These are phyloP conservation scores for Aspergillus texensis DNA, from an alignment of 2,329 filamentous ascomycete genomes.

Conservation along the genomic window DNA sequence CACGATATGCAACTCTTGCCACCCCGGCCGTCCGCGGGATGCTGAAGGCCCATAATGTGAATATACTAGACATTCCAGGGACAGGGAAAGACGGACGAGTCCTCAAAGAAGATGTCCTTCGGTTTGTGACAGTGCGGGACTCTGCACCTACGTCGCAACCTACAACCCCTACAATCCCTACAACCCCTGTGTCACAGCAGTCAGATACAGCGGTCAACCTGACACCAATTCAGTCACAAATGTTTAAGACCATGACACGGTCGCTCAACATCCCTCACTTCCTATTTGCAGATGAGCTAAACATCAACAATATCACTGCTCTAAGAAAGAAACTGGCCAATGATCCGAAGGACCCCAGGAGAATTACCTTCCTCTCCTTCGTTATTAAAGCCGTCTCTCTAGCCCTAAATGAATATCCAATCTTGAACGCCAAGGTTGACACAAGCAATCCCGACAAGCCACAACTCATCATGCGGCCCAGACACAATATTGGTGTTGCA, in stretches of 20 bases:
- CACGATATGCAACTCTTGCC: slow-evolving; percentile 74
- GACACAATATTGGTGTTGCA: slow-evolving; percentile 94
- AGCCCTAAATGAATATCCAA: slow-evolving; percentile 76
- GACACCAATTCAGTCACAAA: slow-evolving; percentile 79
- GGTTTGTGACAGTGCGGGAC: slow-evolving; percentile 62
- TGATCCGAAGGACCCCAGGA: slow-evolving; percentile 53
- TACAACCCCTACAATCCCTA: slow-evolving; percentile 28
- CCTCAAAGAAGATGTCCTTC: slow-evolving; percentile 86
- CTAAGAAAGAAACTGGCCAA: slow-evolving; percentile 77
- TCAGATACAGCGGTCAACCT: slow-evolving; percentile 70
- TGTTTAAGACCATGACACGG: slow-evolving; percentile 97
- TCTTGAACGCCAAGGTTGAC: slow-evolving; percentile 86
- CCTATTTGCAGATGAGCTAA: slow-evolving; percentile 87
- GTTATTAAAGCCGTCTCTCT: slow-evolving; percentile 94
- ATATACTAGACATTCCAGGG: slow-evolving; percentile 77
- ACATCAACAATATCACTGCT: slow-evolving; percentile 73
- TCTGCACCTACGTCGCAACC: slow-evolving; percentile 30
- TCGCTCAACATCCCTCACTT: slow-evolving; percentile 93
- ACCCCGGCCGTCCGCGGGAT: slow-evolving; percentile 92
- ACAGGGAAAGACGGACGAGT: slow-evolving; percentile 91
- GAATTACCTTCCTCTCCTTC: slow-evolving; percentile 90
- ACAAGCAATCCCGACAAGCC: slow-evolving; percentile 65
- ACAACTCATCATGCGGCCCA: slow-evolving; percentile 72
- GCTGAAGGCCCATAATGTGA: slow-evolving; percentile 74
- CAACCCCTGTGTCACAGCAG: slow-evolving; percentile 52